These are phyloP conservation scores for Solanum paucissectum DNA, from an alignment of 257 asterid genomes.

Conservation along the genomic window DNA sequence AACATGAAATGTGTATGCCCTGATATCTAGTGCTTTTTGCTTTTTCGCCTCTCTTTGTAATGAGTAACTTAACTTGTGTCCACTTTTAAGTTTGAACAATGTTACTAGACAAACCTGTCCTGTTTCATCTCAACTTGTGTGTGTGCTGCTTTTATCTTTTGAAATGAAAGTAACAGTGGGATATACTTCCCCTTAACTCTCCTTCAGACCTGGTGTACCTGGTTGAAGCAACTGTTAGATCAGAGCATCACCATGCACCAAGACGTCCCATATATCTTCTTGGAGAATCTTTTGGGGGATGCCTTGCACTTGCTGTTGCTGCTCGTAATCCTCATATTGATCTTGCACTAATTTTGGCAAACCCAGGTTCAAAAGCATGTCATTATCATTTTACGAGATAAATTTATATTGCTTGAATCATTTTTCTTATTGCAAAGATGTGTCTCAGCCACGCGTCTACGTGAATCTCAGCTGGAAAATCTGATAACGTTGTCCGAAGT, in stretches of 20 bases:
- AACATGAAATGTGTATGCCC: not conserved
- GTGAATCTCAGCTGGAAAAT: conserved; percentile 34
- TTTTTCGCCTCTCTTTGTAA: not conserved
- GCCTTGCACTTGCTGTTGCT: conserved; percentile 79
- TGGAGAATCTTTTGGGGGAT: conserved; percentile 76
- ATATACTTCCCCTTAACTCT: not conserved
- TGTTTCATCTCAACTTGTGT: not conserved
- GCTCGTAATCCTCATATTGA: conserved; percentile 63
- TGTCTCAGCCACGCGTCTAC: conserved; percentile 53
- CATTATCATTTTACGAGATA: not conserved
- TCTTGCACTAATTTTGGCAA: conserved; percentile 59
- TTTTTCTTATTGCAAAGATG: not conserved
- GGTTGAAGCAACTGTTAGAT: conserved; percentile 49
- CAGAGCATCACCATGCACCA: conserved; percentile 35
- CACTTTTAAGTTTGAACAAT: not conserved
- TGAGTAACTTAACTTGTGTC: not conserved
- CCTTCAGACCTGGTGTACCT: conserved; percentile 53
- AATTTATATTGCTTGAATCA: not conserved
- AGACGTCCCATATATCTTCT: conserved; percentile 65
- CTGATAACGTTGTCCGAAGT: conserved; percentile 32
- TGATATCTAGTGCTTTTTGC: not conserved
- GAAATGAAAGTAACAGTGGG: not conserved
- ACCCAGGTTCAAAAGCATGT: conserved; percentile 48
- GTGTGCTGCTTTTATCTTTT: not conserved
- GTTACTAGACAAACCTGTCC: not conserved